Base-by-base conservation (phyloP, 2,329 filamentous ascomycete genomes). In the Xylariaceae sp. region DNA sequence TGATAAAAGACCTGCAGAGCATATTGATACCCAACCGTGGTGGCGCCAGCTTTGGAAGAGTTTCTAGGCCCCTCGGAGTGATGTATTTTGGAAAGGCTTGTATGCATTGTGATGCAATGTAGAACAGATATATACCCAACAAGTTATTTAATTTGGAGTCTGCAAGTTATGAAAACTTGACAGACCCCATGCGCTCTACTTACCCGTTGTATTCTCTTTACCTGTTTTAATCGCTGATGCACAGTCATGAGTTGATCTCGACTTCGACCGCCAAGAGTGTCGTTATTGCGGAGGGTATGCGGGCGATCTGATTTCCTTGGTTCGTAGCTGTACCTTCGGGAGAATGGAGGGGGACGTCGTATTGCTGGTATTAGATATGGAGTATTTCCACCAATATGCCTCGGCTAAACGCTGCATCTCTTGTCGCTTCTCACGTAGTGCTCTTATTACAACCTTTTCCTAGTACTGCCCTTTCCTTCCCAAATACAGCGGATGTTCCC, bases 31-130 rank as follows among this genome's bases (percentile, higher is more conserved):
- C 16, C 61, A 63, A 12, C 64, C 77, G 0, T 72, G 75, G 60
- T 84, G 80, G 80, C 77, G 71, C 61, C 76, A 66, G 53, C 7
- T 82, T 0, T 74, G 74, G 69, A 71, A 69, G 36, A 79, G 64
- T 51, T 72, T 83, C 14, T 83, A 72, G 34, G 19, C 6, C 7
- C 24, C 28, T 39, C 11, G 21, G 34, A 26, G 24, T 16, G 17
- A 23, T 12, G 7, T 45, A 17, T 31, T 48, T 48, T 24, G 17
- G 16, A 26, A 8, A 16, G 26, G 9, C 45, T 26, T 26, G 14
- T 16, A 17, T 21, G 5, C 7, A 26, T 23, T n/a, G 4, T 16
- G 5, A 17, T 8, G 19, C 14, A 14, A 17, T 14, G 5, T 9
- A 24, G 19, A 14, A 41, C 31, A 16, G 12, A 55, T 50, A 48